Evolutionary conservation across 352 stramenopile species (phyloP).

Genomic region (Pythium coloratum): DNA sequence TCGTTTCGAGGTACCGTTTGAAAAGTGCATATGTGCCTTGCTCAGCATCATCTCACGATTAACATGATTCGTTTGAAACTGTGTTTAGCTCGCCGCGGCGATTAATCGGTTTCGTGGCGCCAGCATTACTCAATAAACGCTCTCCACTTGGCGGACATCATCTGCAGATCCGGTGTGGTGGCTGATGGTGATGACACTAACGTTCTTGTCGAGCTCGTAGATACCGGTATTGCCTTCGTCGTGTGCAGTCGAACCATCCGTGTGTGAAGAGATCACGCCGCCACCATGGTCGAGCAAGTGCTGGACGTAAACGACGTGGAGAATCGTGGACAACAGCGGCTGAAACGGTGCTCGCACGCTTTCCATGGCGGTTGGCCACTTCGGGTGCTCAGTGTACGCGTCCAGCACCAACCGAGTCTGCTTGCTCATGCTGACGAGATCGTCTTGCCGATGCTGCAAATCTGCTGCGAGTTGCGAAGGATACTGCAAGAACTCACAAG

Average conservation of each 20-base stretch:
- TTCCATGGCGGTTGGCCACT: constrained; percentile 15
- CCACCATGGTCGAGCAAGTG: constrained; percentile 29
- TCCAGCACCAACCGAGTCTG: constrained; percentile 28
- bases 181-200: constrained; percentile 10
- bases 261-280: constrained; percentile 16
- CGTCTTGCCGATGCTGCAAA: constrained; percentile 13
- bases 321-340: constrained; percentile 39
- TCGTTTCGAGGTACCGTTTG: constrained; percentile 64
- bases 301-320: constrained; percentile 39
- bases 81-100: constrained; percentile 73
- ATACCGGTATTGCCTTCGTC: constrained; percentile 1
- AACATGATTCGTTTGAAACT: background rate
- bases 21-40: background rate
- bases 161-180: background rate
- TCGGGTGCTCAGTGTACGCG: constrained; percentile 33
- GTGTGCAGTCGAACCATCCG: background rate
- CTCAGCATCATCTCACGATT: background rate
- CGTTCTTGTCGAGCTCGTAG: constrained; percentile 16
- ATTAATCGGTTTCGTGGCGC: constrained; percentile 85
- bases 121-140: constrained; percentile 60
- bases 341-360: constrained; percentile 20
- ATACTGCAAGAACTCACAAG: constrained; percentile 42
- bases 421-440: background rate
- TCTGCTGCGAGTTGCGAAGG: constrained; percentile 28
- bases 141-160: background rate